Evolutionary conservation across 2,329 filamentous ascomycete species (phyloP).

Genomic region (Talaromyces sp.): DNA sequence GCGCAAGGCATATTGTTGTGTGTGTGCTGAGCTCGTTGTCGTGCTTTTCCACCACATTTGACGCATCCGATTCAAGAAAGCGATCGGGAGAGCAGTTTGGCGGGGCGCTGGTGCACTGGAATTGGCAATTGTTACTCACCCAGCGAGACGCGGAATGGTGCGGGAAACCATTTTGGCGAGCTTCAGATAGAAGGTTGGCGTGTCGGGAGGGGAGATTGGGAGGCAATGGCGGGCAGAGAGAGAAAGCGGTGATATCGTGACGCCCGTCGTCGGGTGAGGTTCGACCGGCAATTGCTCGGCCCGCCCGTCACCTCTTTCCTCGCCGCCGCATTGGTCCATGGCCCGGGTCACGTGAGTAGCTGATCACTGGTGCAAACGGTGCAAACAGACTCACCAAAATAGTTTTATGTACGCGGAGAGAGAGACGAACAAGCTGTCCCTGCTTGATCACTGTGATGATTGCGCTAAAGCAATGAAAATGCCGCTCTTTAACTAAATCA

Average conservation of each 20-base stretch:
- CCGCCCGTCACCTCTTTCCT: conserved; percentile 8
- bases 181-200: conserved; percentile 19
- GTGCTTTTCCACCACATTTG: background rate
- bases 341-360: conserved; percentile 3
- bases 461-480: background rate
- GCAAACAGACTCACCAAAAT: conserved; percentile 4
- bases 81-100: background rate
- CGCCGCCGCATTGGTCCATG: conserved; percentile 13
- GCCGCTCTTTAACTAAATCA: background rate
- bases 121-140: conserved; percentile 29
- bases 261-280: conserved; percentile 12
- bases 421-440: too few species aligned
- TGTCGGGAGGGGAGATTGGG: conserved; percentile 19
- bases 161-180: conserved; percentile 38
- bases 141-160: conserved; percentile 39
- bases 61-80: background rate
- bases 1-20: background rate
- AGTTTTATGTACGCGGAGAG: background rate
- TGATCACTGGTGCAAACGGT: background rate
- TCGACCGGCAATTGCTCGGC: conserved; percentile 13
- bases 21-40: background rate
- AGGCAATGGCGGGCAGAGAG: conserved; percentile 22
- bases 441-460: background rate
- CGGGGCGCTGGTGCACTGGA: conserved; percentile 3
- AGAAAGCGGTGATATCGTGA: conserved; percentile 20